Conservation (phyloP, 257 asterid species). For the Eucommia ulmoides region DNA sequence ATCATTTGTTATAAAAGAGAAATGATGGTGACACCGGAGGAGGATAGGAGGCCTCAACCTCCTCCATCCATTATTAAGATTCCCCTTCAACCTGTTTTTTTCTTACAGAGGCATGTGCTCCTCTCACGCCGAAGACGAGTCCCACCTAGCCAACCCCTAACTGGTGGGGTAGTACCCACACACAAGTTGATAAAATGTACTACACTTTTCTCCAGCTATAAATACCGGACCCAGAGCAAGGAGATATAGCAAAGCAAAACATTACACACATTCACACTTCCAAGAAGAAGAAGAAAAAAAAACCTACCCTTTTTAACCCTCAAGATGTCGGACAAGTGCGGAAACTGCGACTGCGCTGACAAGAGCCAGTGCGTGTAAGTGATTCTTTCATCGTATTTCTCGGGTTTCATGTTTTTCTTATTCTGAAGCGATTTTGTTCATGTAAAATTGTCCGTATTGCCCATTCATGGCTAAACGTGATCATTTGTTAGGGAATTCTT, state of each 20-base stretch:
- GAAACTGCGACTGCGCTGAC: slow-evolving; percentile 41
- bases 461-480: not conserved
- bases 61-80: not conserved
- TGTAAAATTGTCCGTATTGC: not conserved
- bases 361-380: slow-evolving; percentile 40
- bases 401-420: not conserved
- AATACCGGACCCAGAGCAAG: slow-evolving; percentile 20
- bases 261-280: not conserved
- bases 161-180: not conserved
- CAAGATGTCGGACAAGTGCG: slow-evolving; percentile 54
- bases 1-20: too few species aligned
- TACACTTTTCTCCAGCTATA: slow-evolving; percentile 19
- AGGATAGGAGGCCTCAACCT: not conserved
- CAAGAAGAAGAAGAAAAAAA: not conserved
- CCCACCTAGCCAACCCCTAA: too few species aligned
- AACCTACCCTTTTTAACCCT: not conserved
- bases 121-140: slow-evolving; percentile 2
- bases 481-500: too few species aligned
- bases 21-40: not conserved
- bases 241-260: too few species aligned
- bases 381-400: not conserved
- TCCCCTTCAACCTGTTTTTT: too few species aligned
- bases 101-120: slow-evolving; percentile 10
- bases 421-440: not conserved
- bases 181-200: not conserved